Conservation (phyloP, 2,329 filamentous ascomycete species). For the Microascus cirrosus region DNA sequence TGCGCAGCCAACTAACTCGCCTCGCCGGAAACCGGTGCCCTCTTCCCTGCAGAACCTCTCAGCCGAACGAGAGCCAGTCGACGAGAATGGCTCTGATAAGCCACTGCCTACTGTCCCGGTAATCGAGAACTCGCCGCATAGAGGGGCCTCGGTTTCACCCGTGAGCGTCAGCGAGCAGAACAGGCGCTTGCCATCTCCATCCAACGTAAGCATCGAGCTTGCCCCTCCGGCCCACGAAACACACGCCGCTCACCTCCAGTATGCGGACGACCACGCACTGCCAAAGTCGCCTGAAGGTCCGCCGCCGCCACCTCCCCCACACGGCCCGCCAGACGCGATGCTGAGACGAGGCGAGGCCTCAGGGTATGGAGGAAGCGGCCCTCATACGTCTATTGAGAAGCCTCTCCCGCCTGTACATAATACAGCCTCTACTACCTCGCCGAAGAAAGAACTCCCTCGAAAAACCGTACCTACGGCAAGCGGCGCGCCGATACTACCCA, state of each 20-base stretch:
- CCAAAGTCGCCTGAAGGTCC: slow-evolving; percentile 18
- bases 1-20: background rate
- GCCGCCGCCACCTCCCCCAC: slow-evolving; percentile 25
- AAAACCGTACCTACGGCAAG: background rate
- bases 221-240: slow-evolving; percentile 8
- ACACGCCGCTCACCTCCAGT: slow-evolving; percentile 1
- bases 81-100: background rate
- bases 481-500: background rate
- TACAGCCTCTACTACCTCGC: background rate
- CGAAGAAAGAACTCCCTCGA: background rate
- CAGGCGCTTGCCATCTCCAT: slow-evolving; percentile 40
- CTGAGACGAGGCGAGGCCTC: background rate
- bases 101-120: background rate
- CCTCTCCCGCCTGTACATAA: background rate
- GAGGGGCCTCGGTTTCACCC: slow-evolving; percentile 1
- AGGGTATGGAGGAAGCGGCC: background rate
- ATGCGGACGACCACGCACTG: slow-evolving; percentile 15
- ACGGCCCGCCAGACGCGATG: slow-evolving; percentile 8
- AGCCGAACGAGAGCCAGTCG: background rate
- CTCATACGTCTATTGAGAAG: background rate
- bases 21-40: slow-evolving; percentile 3
- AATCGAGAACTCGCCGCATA: background rate
- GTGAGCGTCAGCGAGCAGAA: slow-evolving; percentile 30
- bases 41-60: background rate
- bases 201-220: slow-evolving; percentile 39